These are phyloP conservation scores for Silene vulgaris DNA, from an alignment of 179 eudicot species.

Conservation along the genomic window DNA sequence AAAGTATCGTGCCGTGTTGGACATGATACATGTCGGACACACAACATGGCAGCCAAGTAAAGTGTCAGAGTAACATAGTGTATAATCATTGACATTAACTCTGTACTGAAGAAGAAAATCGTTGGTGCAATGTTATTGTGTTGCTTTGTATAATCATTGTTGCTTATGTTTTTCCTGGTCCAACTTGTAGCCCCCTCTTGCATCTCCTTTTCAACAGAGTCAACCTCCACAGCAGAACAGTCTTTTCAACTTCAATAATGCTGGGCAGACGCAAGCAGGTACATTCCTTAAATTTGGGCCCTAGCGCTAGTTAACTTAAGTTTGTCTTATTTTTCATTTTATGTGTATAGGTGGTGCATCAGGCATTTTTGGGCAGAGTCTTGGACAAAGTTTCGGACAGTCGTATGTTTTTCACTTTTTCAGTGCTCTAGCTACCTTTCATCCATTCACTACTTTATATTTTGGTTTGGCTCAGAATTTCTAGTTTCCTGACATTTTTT, in stretches of 20 bases:
- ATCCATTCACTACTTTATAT: background rate
- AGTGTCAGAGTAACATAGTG: too few relatives aligned
- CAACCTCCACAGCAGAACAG: constrained; percentile 51
- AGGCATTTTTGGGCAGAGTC: constrained; percentile 59
- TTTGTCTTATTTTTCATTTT: constrained; percentile 13
- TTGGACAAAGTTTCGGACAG: constrained; percentile 74
- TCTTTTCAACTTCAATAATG: constrained; percentile 52
- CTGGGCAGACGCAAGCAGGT: constrained; percentile 80
- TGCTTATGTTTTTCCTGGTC: constrained; percentile 13
- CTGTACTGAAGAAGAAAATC: background rate
- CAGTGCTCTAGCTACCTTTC: constrained; percentile 5
- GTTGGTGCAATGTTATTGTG: background rate
- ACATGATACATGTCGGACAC: too few relatives aligned
- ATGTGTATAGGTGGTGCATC: constrained; percentile 49
- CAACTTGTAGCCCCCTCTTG: constrained; percentile 63
- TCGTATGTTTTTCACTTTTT: constrained; percentile 36
- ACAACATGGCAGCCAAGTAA: too few relatives aligned
- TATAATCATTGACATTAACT: background rate
- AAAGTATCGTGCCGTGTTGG: too few relatives aligned
- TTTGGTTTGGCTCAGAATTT: background rate
- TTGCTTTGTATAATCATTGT: background rate
- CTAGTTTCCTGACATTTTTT: background rate
- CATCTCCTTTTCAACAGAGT: constrained; percentile 56
- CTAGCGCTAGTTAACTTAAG: background rate
- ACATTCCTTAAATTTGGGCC: constrained; percentile 9